These are phyloP conservation scores for Glaciozyma martinii DNA, from an alignment of 768 basidiomycete species.

Conservation along the genomic window DNA sequence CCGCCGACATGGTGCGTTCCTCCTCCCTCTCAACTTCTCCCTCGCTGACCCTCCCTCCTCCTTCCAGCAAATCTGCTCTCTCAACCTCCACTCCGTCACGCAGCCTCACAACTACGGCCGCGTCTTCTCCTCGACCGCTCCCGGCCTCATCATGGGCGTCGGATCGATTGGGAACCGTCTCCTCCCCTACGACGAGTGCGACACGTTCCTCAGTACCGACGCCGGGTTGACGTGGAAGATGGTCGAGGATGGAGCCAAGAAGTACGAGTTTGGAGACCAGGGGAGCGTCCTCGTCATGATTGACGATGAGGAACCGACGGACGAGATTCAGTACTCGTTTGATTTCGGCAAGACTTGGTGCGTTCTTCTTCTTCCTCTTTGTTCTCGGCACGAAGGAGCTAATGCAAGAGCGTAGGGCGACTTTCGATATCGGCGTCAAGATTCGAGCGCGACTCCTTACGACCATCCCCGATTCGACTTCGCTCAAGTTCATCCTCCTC, in stretches of 20 bases:
- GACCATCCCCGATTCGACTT: conserved; percentile 88
- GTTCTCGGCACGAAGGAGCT: background rate
- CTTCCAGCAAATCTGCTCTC: conserved; percentile 52
- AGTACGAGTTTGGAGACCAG: conserved; percentile 93
- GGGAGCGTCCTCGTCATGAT: conserved; percentile 69
- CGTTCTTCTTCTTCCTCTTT: background rate
- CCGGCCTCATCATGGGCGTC: conserved; percentile 93
- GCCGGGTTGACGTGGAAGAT: conserved; percentile 80
- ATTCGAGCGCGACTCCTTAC: conserved; percentile 68
- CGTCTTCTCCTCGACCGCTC: conserved; percentile 88
- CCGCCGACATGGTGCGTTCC: conserved; percentile 41
- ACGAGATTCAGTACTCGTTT: conserved; percentile 63
- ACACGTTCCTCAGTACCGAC: conserved; percentile 87
- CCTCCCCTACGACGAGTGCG: conserved; percentile 68
- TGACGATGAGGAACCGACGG: conserved; percentile 71
- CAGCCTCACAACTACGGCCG: conserved; percentile 86
- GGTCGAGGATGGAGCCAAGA: conserved; percentile 64
- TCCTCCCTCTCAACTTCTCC: background rate
- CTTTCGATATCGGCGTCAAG: conserved; percentile 59
- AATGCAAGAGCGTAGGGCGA: conserved; percentile 49
- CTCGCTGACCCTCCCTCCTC: background rate
- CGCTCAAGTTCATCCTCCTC: conserved; percentile 86
- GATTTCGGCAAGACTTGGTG: conserved; percentile 79
- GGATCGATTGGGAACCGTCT: conserved; percentile 70
- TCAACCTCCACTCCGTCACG: conserved; percentile 90